Conservation (phyloP, 2,329 filamentous ascomycete genomes). For the Colletotrichum sp. region DNA sequence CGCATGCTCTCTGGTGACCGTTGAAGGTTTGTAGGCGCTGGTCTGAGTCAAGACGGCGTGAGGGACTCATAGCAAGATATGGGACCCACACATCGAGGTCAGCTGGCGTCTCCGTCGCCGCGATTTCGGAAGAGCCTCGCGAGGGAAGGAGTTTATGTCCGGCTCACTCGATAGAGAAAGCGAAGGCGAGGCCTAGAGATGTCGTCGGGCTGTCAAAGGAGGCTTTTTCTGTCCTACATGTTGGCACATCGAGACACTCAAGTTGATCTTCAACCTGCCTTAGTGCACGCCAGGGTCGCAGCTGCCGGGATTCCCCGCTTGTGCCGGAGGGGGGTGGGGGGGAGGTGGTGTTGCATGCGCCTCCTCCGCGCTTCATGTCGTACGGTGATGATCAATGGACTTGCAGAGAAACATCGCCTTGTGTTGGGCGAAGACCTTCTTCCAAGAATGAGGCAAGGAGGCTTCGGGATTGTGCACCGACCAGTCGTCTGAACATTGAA, state of each 20-base stretch:
- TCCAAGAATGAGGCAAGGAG: neutral
- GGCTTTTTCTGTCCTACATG: neutral
- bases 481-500: neutral
- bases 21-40: neutral
- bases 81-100: neutral
- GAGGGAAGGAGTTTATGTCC: neutral
- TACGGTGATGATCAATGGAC: neutral
- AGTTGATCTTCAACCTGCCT: neutral
- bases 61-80: neutral
- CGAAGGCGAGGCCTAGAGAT: neutral
- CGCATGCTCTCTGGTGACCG: neutral
- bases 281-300: neutral
- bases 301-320: neutral
- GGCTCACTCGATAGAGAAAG: neutral
- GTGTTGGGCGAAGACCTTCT: neutral
- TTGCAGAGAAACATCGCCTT: neutral
- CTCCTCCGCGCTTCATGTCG: neutral
- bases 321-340: neutral
- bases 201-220: neutral
- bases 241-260: neutral
- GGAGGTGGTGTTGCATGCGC: neutral
- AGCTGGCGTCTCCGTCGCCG: neutral
- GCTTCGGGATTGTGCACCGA: neutral
- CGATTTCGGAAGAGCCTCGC: neutral
- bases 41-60: slow-evolving; percentile 8